Evolutionary conservation across 352 stramenopile genomes (phyloP), one percentile per base, ranked within the genome.

Genomic region (Globisporangium recalcitrans): DNA sequence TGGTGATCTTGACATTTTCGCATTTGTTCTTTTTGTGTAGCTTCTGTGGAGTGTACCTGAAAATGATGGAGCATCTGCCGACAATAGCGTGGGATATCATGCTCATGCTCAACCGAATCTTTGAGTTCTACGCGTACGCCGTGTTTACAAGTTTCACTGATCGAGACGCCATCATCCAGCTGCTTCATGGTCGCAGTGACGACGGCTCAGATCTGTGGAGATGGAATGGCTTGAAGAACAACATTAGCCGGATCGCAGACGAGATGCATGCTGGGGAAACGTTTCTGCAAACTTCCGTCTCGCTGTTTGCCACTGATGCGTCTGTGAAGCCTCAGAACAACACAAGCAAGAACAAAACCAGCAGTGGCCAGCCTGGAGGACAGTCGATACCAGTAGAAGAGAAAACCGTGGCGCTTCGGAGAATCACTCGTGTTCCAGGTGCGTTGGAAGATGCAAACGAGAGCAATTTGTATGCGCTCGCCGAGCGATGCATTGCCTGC

Each of bases 61-160:
- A 95, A 72, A 91, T 93, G 74, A 93, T 95, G 84, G 72, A 93
- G 57, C 72, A 93, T 29, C 57, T 95, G 47, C 84, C 84, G 13
- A 74, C 88, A 32, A 77, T 90, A 27, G 66, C 73, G 14, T 91
- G 80, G 77, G 80, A 93, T 32, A 67, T 83, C 22, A 87, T 91
- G 62, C 62, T 78, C 32, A 73, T 77, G 53, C 70, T 95, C n/a
- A 82, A 87, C 58, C 85, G 82, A 52, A 54, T 93, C 24, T 88
- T 90, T 31, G 84, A 95, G 64, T 91, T 93, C 66, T 81, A 91
- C 31, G 53, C 88, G 46, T 93, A 90, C 60, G 77, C 78, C 8
- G 74, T 88, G 32, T 89, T 93, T 58, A 89, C 79, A 13, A 89
- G 65, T 46, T 91, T 90, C 38, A 61, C 82, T 9, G 55, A 75